These are phyloP conservation scores for Heliamphora ciliata DNA, from an alignment of 179 eudicot genomes.

Conservation along the genomic window DNA sequence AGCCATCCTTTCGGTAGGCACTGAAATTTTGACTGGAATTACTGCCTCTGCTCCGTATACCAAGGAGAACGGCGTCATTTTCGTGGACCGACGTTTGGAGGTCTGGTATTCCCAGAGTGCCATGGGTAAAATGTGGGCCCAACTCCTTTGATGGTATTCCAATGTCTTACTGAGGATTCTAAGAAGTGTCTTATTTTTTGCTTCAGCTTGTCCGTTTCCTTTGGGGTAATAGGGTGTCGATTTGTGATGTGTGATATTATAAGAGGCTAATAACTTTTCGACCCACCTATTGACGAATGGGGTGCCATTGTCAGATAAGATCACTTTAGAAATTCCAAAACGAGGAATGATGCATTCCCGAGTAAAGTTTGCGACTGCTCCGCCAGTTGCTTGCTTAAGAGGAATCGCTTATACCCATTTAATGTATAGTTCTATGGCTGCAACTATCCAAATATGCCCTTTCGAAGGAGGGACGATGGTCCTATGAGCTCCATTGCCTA, in stretches of 20 bases:
- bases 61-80: not conserved
- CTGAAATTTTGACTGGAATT: not conserved
- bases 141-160: not conserved
- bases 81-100: not conserved
- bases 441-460: no score
- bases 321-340: not conserved
- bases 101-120: not conserved
- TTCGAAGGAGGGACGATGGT: no score
- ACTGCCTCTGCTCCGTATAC: not conserved
- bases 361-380: not conserved
- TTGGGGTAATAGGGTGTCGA: not conserved
- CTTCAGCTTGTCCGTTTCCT: not conserved
- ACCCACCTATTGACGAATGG: not conserved
- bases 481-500: no score
- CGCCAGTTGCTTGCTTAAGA: not conserved
- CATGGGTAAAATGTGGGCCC: not conserved
- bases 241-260: not conserved
- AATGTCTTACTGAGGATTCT: not conserved
- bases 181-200: not conserved
- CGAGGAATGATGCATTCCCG: not conserved
- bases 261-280: not conserved
- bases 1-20: not conserved
- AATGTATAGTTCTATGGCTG: not conserved
- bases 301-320: not conserved
- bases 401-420: not conserved